A percentile compares a stretch with the other conserved stretches of the same genome.
These are phyloP conservation scores for Allium sativum DNA, from an alignment of 106 monocot genomes.

Conservation along the genomic window DNA sequence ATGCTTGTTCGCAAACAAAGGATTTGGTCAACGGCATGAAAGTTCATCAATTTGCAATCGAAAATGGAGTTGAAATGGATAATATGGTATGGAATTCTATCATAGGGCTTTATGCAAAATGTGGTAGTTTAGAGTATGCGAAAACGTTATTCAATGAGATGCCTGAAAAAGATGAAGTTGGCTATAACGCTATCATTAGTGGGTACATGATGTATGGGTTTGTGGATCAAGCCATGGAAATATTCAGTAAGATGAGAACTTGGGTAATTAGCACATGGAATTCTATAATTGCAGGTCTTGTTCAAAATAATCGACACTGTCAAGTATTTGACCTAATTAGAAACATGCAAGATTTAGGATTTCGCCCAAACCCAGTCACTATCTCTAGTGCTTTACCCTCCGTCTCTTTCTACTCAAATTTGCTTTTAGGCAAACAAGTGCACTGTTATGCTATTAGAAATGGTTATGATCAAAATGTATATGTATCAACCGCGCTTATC, in stretches of 20 bases:
- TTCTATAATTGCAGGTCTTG: conserved; percentile 26
- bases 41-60: conserved; percentile 19
- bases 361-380: conserved; percentile 30
- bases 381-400: conserved; percentile 27
- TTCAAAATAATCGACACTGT: conserved; percentile 20
- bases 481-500: conserved; percentile 31
- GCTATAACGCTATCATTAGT: conserved; percentile 29
- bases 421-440: conserved; percentile 21
- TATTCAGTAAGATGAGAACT: conserved; percentile 12
- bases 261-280: conserved; percentile 31
- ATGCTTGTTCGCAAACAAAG: conserved; percentile 30
- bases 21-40: conserved; percentile 20
- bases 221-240: conserved; percentile 16
- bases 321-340: conserved; percentile 9
- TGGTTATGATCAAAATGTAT: conserved; percentile 21
- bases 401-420: conserved; percentile 26
- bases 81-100: conserved; percentile 23
- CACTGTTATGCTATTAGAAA: conserved; percentile 33
- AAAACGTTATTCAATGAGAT: conserved; percentile 20
- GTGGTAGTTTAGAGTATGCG: conserved; percentile 34
- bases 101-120: conserved; percentile 30
- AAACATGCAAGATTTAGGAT: conserved; percentile 25
- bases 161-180: conserved; percentile 25
- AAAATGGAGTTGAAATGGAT: conserved; percentile 18
- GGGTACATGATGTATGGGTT: conserved; percentile 44